Evolutionary conservation across 2,329 filamentous ascomycete genomes (phyloP), one percentile per base, ranked within the genome.

Genomic region (Fusarium chuoi): DNA sequence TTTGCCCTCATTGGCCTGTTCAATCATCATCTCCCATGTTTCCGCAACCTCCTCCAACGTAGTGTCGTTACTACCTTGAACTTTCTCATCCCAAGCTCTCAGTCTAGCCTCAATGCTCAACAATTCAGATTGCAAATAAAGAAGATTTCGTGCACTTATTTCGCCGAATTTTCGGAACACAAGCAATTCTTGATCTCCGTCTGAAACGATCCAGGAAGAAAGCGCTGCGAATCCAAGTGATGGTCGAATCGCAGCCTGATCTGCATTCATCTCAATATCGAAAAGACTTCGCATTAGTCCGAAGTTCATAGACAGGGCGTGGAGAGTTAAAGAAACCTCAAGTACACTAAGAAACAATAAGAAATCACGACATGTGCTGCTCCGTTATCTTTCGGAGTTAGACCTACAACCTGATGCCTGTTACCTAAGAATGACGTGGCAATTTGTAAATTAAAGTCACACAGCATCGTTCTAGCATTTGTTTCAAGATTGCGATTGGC

Each of bases 11-110:
- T n/a, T 2, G 3, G 51, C 66, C 6, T 62, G 63, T 35, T 67
- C 51, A 0, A 13, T 20, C 38, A 39, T 70, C 7, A 70, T 38
- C 12, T 70, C 66, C 66, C 63, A 70, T 12, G 57, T 62, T 26
- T 67, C 62, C 1, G 66, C 56, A 3, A 18, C 51, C 2, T 67
- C 15, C 2, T 70, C 55, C 3, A 69, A 6, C 0, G 36, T 10
- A 0, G 49, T 69, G 0, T 62, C 41, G 7, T 44, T 41, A 7
- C 51, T 59, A 5, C 17, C 9, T 5, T 48, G 11, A 1, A 68
- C 5, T 0, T 45, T 18, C 7, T 9, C 26, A 1, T 70, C 64
- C 26, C 41, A 63, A 4, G 3, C n/a, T 1, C 36, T 59, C 5
- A 70, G 6, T 5, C 4, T n/a, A 15, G 18, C 2, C 5, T 70